A percentile compares a stretch with the other conserved stretches of the same genome.
These are phyloP conservation scores for Corylus heterophylla DNA, from an alignment of 306 rosid genomes.

Conservation along the genomic window DNA sequence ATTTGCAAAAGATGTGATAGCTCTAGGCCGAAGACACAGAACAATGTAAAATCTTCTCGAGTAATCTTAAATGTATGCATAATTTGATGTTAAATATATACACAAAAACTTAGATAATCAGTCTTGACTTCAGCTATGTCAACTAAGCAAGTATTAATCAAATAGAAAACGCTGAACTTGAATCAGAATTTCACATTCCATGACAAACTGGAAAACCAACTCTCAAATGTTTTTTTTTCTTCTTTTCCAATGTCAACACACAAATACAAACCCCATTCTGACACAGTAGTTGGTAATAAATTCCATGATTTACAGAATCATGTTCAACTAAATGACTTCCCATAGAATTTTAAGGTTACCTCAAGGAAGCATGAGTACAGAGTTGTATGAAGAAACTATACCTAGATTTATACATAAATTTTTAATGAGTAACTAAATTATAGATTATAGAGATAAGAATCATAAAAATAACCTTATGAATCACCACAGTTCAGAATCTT, in stretches of 20 bases:
- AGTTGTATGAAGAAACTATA: not conserved
- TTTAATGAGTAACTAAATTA: constrained; percentile 4
- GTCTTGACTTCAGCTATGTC: no score
- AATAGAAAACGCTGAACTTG: no score
- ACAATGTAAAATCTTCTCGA: not conserved
- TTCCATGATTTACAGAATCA: not conserved
- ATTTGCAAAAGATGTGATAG: not conserved
- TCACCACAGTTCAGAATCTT: constrained; percentile 58
- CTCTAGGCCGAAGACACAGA: not conserved
- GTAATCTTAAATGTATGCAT: no score
- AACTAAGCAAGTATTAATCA: no score
- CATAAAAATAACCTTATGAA: not conserved
- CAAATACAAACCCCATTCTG: not conserved
- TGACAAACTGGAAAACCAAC: not conserved
- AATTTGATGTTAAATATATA: no score
- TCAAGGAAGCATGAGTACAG: not conserved
- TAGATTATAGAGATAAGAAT: not conserved
- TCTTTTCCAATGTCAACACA: not conserved
- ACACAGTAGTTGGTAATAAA: not conserved
- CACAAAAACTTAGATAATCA: no score
- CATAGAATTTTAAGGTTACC: not conserved
- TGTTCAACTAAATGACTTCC: not conserved
- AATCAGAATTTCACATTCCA: no score
- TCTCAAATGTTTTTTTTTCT: not conserved
- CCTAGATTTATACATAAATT: not conserved